A percentile compares a stretch with the other conserved stretches of the same genome.
Evolutionary conservation across 2,329 filamentous ascomycete species (phyloP).

Genomic region (Endoconidiophora laricicola): DNA sequence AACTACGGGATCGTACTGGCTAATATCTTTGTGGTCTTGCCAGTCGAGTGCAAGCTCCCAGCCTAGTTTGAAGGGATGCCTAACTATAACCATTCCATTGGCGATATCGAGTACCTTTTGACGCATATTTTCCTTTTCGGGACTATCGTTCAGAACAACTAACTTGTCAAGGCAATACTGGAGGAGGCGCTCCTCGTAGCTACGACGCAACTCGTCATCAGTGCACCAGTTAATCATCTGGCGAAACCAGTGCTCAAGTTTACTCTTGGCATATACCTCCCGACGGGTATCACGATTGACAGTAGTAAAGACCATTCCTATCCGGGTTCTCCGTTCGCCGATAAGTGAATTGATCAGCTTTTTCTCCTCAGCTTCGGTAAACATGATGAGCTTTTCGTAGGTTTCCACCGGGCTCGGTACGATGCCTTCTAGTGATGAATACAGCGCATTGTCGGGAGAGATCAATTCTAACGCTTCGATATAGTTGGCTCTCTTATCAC

Average conservation of each 20-base stretch:
- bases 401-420: slow-evolving; percentile 65
- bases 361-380: slow-evolving; percentile 73
- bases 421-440: slow-evolving; percentile 66
- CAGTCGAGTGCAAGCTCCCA: slow-evolving; percentile 89
- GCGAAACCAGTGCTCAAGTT: slow-evolving; percentile 64
- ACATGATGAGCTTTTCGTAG: slow-evolving; percentile 67
- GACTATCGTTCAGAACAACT: slow-evolving; percentile 44
- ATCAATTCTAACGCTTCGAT: slow-evolving; percentile 59
- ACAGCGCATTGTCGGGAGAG: slow-evolving; percentile 67
- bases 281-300: slow-evolving; percentile 77
- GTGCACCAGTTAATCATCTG: slow-evolving; percentile 78
- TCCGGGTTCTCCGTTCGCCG: slow-evolving; percentile 68
- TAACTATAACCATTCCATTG: slow-evolving; percentile 89
- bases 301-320: slow-evolving; percentile 68
- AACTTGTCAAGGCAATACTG: slow-evolving; percentile 67
- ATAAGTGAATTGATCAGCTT: slow-evolving; percentile 81
- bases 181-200: slow-evolving; percentile 81
- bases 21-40: slow-evolving; percentile 58
- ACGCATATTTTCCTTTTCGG: slow-evolving; percentile 52
- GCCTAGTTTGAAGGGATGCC: slow-evolving; percentile 73
- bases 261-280: slow-evolving; percentile 62
- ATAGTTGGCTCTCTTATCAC: slow-evolving; percentile 58
- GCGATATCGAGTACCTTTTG: slow-evolving; percentile 60
- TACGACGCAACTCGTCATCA: slow-evolving; percentile 69
- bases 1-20: slow-evolving; percentile 63